These are phyloP conservation scores for Coccomyxa sp. DNA, from an alignment of 139 green algal species.

Conservation along the genomic window DNA sequence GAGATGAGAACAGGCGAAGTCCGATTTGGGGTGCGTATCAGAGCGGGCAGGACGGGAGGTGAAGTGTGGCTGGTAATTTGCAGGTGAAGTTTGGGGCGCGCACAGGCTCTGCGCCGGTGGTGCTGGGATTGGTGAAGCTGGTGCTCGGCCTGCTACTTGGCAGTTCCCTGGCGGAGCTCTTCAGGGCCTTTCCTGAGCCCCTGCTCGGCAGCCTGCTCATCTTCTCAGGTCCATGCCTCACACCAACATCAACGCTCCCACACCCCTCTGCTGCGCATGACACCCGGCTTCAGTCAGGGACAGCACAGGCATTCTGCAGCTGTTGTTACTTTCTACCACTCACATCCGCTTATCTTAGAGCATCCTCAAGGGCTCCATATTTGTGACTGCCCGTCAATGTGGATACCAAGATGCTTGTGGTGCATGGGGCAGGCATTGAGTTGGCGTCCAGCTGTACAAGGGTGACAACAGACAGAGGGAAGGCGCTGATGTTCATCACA, in stretches of 20 bases:
- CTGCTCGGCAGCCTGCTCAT: slow-evolving; percentile 58
- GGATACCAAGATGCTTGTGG: too few species aligned
- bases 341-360: background rate
- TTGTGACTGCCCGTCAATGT: background rate
- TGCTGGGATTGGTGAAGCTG: slow-evolving; percentile 71
- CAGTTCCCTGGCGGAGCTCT: slow-evolving; percentile 49
- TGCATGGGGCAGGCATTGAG: slow-evolving; percentile 52
- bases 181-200: slow-evolving; percentile 53
- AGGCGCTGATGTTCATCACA: slow-evolving; percentile 59
- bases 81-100: slow-evolving; percentile 70
- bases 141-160: slow-evolving; percentile 61
- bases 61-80: background rate
- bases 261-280: background rate
- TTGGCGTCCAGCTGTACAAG: slow-evolving; percentile 37
- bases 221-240: slow-evolving; percentile 18
- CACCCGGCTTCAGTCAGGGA: background rate
- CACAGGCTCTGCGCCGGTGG: slow-evolving; percentile 52
- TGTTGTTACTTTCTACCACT: background rate
- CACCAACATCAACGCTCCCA: background rate
- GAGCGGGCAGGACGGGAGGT: background rate
- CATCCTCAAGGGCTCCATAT: background rate
- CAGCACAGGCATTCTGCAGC: background rate
- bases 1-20: too few species aligned
- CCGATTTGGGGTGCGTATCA: too few species aligned
- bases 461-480: slow-evolving; percentile 31